A percentile compares a stretch with the other conserved stretches of the same genome.
Evolutionary conservation across 192 early-diverging fungal genomes (phyloP).

Genomic region (Diversispora eburnea): DNA sequence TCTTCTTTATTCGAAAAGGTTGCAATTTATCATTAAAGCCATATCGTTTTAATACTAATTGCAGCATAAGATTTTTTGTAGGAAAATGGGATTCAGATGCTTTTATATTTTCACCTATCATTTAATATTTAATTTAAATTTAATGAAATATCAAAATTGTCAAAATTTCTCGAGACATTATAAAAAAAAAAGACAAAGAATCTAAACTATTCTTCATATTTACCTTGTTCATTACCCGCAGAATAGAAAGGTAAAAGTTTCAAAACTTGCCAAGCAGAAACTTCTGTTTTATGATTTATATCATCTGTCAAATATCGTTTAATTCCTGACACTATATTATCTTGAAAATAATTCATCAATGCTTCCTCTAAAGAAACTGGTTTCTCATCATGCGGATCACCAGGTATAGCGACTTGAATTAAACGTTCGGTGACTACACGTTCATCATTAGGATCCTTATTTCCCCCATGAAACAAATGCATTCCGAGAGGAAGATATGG

Average conservation of each 20-base stretch:
- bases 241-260: conserved; percentile 69
- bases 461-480: conserved; percentile 65
- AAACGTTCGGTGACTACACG: conserved; percentile 64
- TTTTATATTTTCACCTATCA: conserved; percentile 36
- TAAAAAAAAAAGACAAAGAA: too few relatives aligned
- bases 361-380: conserved; percentile 51
- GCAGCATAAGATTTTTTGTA: conserved; percentile 55
- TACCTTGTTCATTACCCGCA: conserved; percentile 59
- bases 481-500: conserved; percentile 66
- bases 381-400: conserved; percentile 14
- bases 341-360: conserved; percentile 60
- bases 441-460: conserved; percentile 58
- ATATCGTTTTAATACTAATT: conserved; percentile 69
- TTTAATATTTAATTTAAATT: neutral
- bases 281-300: conserved; percentile 41
- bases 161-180: too few relatives aligned
- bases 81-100: conserved; percentile 52
- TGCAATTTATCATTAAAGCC: conserved; percentile 39
- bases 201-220: neutral
- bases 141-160: neutral
- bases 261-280: conserved; percentile 68
- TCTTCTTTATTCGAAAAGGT: conserved; percentile 42
- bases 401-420: conserved; percentile 50
- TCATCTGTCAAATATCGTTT: conserved; percentile 35
- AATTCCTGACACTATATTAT: conserved; percentile 56